Evolutionary conservation across 768 basidiomycete species (phyloP), one percentile per base, ranked within the genome.

Genomic region (Tylopilus intermedius): DNA sequence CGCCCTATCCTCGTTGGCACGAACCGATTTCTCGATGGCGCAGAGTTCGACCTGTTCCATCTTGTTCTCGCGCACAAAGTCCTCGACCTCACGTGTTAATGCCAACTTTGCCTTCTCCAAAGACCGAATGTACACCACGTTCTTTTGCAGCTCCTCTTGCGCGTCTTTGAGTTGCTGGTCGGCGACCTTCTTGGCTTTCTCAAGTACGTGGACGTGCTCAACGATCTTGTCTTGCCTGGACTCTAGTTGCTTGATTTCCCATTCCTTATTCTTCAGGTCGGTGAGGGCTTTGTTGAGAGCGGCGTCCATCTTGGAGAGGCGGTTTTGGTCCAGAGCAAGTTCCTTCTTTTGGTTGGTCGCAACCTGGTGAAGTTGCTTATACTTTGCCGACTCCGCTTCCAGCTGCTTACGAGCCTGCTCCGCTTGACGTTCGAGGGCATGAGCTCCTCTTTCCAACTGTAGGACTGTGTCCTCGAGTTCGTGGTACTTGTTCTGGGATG

Each of bases 141-240:
- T 18, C 18, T 18, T 18, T 1, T 18, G 18, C 18, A 18, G 18
- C 18, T 18, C 18, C 18, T 18, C 18, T 18, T 18, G 18, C 18
- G 18, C 18, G 18, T 18, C 18, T 18, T 18, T 18, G 18, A 18
- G 18, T 18, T 18, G 18, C 18, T 18, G 18, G 18, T 18, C 18
- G 18, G n/a, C n/a, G 51, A 95, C 84, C 33, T 84, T 84, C 69
- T 97, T 98, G 14, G 94, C 95, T 66, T 94, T 90, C 67, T 97
- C 94, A 10, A 95, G 78, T 27, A 97, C 95, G 66, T 98, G 87
- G 24, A 96, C 91, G 63, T 98, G 95, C 69, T 98, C 94, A 40
- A 98, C 94, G 54, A 96, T 94, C 15, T 94, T 98, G 74, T 97
- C 92, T 64, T 96, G 88, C 65, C 80, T 83, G 3, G 89, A 86